These are phyloP conservation scores for Porogramme epimiltina DNA, from an alignment of 1,284 basidiomycete genomes.

Conservation along the genomic window DNA sequence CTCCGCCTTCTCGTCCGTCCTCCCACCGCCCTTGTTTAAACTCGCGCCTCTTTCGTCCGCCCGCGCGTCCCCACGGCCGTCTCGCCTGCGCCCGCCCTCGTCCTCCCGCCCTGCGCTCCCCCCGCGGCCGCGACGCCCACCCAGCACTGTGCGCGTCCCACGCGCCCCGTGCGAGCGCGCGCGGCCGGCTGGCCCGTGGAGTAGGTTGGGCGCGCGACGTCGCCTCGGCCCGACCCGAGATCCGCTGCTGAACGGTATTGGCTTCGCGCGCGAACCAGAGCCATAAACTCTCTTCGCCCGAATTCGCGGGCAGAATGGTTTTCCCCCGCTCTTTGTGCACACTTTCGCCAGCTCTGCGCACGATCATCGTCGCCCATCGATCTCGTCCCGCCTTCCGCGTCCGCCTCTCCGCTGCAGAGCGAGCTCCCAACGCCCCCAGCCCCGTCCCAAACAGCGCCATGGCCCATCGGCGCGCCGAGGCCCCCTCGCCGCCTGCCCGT, in stretches of 20 bases:
- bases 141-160: too few relatives aligned
- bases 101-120: neutral
- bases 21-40: slow-evolving; percentile 9
- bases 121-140: too few relatives aligned
- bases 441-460: too few relatives aligned
- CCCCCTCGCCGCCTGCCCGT: too few relatives aligned
- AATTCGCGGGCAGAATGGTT: neutral
- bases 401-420: too few relatives aligned
- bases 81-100: neutral
- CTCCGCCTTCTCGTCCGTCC: slow-evolving; percentile 10
- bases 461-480: too few relatives aligned
- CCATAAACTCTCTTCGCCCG: slow-evolving; percentile 11
- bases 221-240: slow-evolving; percentile 20
- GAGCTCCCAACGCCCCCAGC: too few relatives aligned
- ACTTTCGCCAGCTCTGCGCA: neutral
- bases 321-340: neutral
- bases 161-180: too few relatives aligned
- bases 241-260: slow-evolving; percentile 11
- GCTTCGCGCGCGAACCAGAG: slow-evolving; percentile 7
- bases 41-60: slow-evolving; percentile 6
- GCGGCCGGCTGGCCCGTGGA: slow-evolving; percentile 6
- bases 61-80: neutral
- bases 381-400: too few relatives aligned
- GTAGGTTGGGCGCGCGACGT: slow-evolving; percentile 13
- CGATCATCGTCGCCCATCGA: too few relatives aligned